Evolutionary conservation across 345 rosid genomes (phyloP).

Genomic region (Citrus hindsii): DNA sequence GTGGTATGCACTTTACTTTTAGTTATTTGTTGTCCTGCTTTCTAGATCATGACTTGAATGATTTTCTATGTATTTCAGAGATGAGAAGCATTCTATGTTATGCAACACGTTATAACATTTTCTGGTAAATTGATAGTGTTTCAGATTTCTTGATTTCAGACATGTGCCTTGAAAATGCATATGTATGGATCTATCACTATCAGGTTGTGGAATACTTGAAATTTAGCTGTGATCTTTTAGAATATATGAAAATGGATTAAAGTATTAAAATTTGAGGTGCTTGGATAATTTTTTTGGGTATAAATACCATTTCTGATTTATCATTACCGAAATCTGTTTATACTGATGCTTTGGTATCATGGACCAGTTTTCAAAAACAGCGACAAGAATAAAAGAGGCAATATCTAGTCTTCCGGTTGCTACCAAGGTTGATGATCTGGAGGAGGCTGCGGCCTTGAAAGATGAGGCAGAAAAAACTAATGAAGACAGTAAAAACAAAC

Average conservation of each 20-base stretch:
- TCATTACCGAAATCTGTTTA: not conserved
- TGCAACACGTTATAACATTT: not conserved
- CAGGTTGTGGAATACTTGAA: conserved; percentile 1
- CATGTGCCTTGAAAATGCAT: not conserved
- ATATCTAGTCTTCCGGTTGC: conserved; percentile 70
- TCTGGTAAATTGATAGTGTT: not conserved
- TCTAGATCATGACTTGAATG: not conserved
- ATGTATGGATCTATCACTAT: not conserved
- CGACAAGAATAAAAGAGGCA: conserved; percentile 57
- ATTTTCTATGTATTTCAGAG: not conserved
- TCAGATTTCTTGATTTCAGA: not conserved
- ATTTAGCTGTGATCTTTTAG: not conserved
- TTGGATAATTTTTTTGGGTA: not conserved
- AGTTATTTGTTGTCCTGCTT: not conserved
- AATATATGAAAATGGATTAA: not conserved
- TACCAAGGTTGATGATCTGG: conserved; percentile 65
- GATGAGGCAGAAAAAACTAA: conserved; percentile 33
- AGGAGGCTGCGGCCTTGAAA: conserved; percentile 71
- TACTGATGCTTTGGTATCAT: not conserved
- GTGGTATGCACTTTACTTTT: conserved; percentile 51
- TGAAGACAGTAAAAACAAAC: conserved; percentile 27
- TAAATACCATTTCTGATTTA: not conserved
- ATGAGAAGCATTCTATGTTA: not conserved
- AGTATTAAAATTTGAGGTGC: not conserved
- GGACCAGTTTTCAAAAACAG: conserved; percentile 75